A percentile compares a stretch with the other conserved stretches of the same genome.
Conservation (phyloP, 305 asterid genomes). For the Fraxinus sp. region DNA sequence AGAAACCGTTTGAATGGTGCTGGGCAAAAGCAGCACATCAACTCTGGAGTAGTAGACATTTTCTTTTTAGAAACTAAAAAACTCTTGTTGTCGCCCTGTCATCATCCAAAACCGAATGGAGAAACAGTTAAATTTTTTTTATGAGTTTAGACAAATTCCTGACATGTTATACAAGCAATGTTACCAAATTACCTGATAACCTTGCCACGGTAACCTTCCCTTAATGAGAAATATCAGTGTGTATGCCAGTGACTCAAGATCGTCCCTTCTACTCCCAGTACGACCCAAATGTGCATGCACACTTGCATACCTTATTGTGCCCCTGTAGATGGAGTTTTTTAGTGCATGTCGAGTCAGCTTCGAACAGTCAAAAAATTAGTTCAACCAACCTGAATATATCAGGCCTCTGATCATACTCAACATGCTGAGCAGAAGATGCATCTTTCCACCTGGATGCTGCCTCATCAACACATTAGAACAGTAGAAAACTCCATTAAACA, state of each 20-base stretch:
- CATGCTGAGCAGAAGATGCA: slow-evolving; percentile 88
- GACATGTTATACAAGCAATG: slow-evolving; percentile 16
- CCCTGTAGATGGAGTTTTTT: slow-evolving; percentile 47
- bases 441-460: slow-evolving; percentile 99
- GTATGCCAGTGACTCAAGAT: slow-evolving; percentile 97
- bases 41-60: slow-evolving; percentile 93
- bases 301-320: slow-evolving; percentile 94
- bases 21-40: slow-evolving; percentile 97
- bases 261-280: slow-evolving; percentile 95
- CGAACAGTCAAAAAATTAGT: slow-evolving; percentile 4
- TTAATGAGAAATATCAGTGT: slow-evolving; percentile 91
- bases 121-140: not conserved
- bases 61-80: slow-evolving; percentile 94
- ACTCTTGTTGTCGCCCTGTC: slow-evolving; percentile 98
- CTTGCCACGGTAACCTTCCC: slow-evolving; percentile 99
- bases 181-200: slow-evolving; percentile 69
- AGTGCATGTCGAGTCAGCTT: slow-evolving; percentile 20
- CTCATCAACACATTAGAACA: slow-evolving; percentile 16
- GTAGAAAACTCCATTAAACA: not conserved
- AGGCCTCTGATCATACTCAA: slow-evolving; percentile 98
- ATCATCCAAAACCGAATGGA: slow-evolving; percentile 25
- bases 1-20: slow-evolving; percentile 81
- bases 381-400: slow-evolving; percentile 86
- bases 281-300: slow-evolving; percentile 98
- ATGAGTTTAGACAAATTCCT: slow-evolving; percentile 16